Conservation (phyloP, 2,329 filamentous ascomycete species). For the Colletotrichum tanaceti region DNA sequence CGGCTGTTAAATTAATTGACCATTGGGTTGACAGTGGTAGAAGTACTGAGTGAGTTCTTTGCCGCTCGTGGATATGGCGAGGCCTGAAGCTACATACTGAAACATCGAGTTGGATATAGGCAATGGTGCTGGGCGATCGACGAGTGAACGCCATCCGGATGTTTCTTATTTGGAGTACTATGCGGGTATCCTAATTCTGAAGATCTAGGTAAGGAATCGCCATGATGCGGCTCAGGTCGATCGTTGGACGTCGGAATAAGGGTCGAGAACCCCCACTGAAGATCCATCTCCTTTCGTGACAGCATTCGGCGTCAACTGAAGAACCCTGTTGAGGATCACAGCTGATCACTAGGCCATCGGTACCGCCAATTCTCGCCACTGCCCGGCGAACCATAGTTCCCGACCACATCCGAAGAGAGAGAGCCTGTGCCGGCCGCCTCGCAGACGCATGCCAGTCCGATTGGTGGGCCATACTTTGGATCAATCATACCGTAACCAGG, state of each 20-base stretch:
- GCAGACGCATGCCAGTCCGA: not conserved
- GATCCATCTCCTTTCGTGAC: slow-evolving; percentile 5
- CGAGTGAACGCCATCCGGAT: not conserved
- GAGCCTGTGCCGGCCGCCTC: not conserved
- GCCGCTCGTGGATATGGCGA: no score
- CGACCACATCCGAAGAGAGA: not conserved
- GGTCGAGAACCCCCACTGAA: not conserved
- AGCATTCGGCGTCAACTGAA: not conserved
- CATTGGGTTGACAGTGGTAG: no score
- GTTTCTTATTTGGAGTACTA: not conserved
- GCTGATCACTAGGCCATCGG: slow-evolving; percentile 15
- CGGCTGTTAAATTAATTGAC: not conserved
- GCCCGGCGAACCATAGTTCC: slow-evolving; percentile 7
- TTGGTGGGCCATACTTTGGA: not conserved
- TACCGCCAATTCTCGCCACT: not conserved
- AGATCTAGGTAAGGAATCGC: not conserved
- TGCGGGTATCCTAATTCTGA: no score
- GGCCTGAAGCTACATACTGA: not conserved
- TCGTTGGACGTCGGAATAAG: not conserved
- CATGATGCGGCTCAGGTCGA: not conserved
- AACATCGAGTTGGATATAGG: no score
- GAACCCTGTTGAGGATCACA: slow-evolving; percentile 15
- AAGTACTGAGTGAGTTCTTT: not conserved
- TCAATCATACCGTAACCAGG: slow-evolving; percentile 3
- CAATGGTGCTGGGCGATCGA: no score